phyloP scores from a whole-genome alignment of 345 rosid genomes.

The Citrus glauca region DNA sequence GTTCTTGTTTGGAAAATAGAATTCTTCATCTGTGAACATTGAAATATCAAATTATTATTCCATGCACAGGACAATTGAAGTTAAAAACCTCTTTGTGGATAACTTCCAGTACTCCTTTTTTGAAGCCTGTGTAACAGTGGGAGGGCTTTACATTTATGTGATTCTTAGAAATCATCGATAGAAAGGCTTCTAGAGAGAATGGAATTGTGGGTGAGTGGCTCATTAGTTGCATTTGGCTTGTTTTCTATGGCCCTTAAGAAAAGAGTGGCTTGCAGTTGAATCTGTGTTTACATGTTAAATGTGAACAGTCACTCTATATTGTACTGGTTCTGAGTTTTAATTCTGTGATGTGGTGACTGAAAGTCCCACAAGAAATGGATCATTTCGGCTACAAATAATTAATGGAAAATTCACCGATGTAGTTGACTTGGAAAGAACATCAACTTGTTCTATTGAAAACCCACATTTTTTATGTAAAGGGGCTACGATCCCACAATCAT shows the following conservation, averaged over 20 bases:
- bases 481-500: not conserved
- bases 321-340: not conserved
- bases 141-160: not conserved
- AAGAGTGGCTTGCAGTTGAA: not conserved
- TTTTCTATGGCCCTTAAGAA: not conserved
- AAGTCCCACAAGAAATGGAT: not conserved
- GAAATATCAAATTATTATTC: not conserved
- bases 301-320: not conserved
- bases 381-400: not conserved
- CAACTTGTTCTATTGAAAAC: not conserved
- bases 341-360: not conserved
- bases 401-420: not conserved
- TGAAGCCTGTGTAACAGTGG: not conserved
- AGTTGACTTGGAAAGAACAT: not conserved
- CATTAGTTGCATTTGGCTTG: not conserved
- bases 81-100: not conserved
- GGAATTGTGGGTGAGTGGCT: not conserved
- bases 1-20: not conserved
- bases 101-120: not conserved
- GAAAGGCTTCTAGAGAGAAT: not conserved
- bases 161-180: not conserved
- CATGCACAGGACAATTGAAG: not conserved
- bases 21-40: not conserved
- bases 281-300: no score
- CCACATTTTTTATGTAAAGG: not conserved